phyloP scores from a whole-genome alignment of 2,329 filamentous ascomycete species.

The Stachybotrys chartarum region DNA sequence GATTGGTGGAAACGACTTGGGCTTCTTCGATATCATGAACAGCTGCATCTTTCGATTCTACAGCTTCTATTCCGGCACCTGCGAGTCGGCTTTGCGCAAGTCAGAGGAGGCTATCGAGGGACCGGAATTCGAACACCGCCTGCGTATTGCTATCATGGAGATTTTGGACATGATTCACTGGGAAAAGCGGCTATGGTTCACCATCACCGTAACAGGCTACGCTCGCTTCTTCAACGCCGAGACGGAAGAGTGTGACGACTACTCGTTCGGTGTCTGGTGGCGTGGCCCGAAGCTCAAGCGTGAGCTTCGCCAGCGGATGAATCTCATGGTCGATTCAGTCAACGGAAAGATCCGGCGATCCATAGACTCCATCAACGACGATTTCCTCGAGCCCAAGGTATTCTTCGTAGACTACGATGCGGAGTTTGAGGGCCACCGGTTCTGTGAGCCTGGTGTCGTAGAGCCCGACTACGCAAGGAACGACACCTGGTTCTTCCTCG shows the following conservation, averaged over 20 bases:
- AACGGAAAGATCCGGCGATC: conserved; percentile 31
- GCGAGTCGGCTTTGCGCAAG: conserved; percentile 28
- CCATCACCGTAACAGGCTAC: conserved; percentile 38
- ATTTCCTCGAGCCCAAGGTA: conserved; percentile 28
- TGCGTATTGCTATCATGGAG: conserved; percentile 32
- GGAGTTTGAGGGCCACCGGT: conserved; percentile 37
- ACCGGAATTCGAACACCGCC: conserved; percentile 29
- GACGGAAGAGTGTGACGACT: conserved; percentile 34
- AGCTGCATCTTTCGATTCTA: conserved; percentile 44
- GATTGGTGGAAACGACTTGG: conserved; percentile 41
- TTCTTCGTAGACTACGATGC: conserved; percentile 38
- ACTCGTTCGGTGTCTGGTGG: conserved; percentile 39
- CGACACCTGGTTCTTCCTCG: conserved; percentile 42
- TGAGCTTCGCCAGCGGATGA: conserved; percentile 31
- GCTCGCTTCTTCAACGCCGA: conserved; percentile 39
- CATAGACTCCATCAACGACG: conserved; percentile 27
- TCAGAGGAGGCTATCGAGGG: conserved; percentile 25
- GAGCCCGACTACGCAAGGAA: conserved; percentile 36
- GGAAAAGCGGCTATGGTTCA: conserved; percentile 36
- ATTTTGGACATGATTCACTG: conserved; percentile 34
- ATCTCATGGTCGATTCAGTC: conserved; percentile 33
- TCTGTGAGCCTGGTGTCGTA: conserved; percentile 28
- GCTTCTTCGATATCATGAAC: conserved; percentile 43
- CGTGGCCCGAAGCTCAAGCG: conserved; percentile 32
- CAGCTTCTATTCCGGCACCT: conserved; percentile 39